Base-by-base conservation (phyloP, 192 early-diverging fungal genomes). In the Mortierella antarctica region DNA sequence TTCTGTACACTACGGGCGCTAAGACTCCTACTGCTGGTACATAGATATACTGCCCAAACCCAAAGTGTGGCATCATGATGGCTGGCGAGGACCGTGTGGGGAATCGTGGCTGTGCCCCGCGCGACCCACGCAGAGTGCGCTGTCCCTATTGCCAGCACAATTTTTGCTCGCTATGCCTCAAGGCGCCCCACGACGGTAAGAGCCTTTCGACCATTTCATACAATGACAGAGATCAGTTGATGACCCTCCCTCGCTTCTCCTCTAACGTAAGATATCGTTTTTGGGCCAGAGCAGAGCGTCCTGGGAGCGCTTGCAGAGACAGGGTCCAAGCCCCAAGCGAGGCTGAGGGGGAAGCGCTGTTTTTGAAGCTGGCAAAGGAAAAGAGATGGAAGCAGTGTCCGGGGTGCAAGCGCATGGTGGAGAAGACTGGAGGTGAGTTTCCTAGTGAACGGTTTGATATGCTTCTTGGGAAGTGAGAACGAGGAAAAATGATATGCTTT, bases 21-120 rank as follows among this genome's bases (percentile, higher is more conserved):
- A 2, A 31, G 31, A 2, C 31, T 31, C 31, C 31, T 31, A 31
- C 3, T 50, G 2, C 41, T 53, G 1, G 10, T 40, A 15, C 23
- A 11, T 21, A 74, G 72, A 23, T 74, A 0, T 68, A 75, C 14
- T 75, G 73, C 40, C 65, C 73, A 31, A 67, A 62, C 31, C 14
- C 18, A 2, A 45, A 45, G 4, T 75, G 73, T 23, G 55, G 15
- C 7, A 54, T 31, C 31, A 31, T 31, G 31, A 31, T 31, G 31
- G 31, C 31, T 31, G 31, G 31, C 31, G 31, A 31, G 3, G 1
- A 31, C 31, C 31, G 31, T 2, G 31, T 31, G 31, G 31, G 31
- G 3, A 31, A 31, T 31, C 31, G 3, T 1, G 31, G 3, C 31
- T 31, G 3, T 31, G 31, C 31, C 3, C 31, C 31, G 31, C 31